Percentiles rank a stretch among this genome's conserved stretches.
phyloP scores from a whole-genome alignment of 495 filamentous ascomycete species.

The Neurospora tetraspora region DNA sequence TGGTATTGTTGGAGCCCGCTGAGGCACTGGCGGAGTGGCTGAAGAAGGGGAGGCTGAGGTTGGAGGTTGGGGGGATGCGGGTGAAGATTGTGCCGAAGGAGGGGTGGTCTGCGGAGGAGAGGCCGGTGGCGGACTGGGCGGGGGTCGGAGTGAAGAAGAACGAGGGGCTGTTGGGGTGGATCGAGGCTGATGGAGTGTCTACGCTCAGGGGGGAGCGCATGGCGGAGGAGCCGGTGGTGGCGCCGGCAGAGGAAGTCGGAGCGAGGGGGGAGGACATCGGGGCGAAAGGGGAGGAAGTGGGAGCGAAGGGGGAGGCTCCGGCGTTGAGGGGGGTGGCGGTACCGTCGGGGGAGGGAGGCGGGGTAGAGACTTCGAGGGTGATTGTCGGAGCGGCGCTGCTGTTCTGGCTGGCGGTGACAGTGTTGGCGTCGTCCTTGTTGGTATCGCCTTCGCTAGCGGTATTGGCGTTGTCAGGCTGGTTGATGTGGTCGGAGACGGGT shows the following conservation, averaged over 20 bases:
- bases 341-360: not conserved
- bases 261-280: not conserved
- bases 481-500: not conserved
- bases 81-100: not conserved
- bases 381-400: not conserved
- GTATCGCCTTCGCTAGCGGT: not conserved
- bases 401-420: not conserved
- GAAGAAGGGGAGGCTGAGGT: not conserved
- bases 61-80: not conserved
- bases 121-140: too few species aligned
- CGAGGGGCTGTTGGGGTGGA: not conserved
- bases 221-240: not conserved
- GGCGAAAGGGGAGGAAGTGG: not conserved
- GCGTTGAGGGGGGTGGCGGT: not conserved
- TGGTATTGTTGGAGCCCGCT: not conserved
- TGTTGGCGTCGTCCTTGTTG: not conserved
- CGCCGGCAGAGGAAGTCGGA: not conserved
- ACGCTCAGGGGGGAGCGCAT: not conserved
- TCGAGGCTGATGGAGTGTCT: not conserved
- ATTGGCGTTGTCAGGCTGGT: not conserved
- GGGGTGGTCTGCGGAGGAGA: too few species aligned
- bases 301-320: not conserved
- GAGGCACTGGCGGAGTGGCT: not conserved
- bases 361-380: not conserved
- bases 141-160: not conserved